Percentiles rank a stretch among this genome's conserved stretches.
Conservation (phyloP, 768 basidiomycete genomes). For the Pleurotus salmoneostramineus region DNA sequence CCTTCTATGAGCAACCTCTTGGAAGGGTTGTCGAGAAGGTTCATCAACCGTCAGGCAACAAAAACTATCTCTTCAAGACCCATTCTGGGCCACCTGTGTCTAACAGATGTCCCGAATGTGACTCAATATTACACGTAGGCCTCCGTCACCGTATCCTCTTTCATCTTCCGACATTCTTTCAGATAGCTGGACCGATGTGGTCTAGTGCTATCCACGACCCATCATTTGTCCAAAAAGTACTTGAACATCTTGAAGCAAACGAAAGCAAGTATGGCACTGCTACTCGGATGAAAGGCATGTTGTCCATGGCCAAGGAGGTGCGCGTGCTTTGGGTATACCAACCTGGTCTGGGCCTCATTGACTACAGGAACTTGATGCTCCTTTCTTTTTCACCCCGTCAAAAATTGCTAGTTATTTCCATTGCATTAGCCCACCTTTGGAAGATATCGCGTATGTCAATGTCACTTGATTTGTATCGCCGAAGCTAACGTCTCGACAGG, state of each 20-base stretch:
- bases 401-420: constrained; percentile 82
- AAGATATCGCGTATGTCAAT: constrained; percentile 65
- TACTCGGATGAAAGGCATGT: constrained; percentile 91
- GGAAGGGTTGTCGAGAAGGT: constrained; percentile 65
- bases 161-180: background rate
- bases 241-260: constrained; percentile 66
- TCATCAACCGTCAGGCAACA: constrained; percentile 49
- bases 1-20: constrained; percentile 81
- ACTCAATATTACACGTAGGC: constrained; percentile 68
- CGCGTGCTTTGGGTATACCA: constrained; percentile 12
- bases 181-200: constrained; percentile 98
- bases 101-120: constrained; percentile 79
- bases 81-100: constrained; percentile 63
- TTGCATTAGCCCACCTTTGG: constrained; percentile 70
- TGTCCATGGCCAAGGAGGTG: constrained; percentile 86
- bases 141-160: background rate
- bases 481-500: constrained; percentile 32
- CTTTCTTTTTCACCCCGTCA: constrained; percentile 88
- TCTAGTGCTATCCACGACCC: constrained; percentile 79
- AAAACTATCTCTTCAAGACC: constrained; percentile 69
- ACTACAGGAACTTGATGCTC: constrained; percentile 64
- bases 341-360: background rate
- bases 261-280: constrained; percentile 71
- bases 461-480: background rate
- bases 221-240: constrained; percentile 69